Evolutionary conservation across 257 asterid species (phyloP).

Genomic region (Plantago ovata): DNA sequence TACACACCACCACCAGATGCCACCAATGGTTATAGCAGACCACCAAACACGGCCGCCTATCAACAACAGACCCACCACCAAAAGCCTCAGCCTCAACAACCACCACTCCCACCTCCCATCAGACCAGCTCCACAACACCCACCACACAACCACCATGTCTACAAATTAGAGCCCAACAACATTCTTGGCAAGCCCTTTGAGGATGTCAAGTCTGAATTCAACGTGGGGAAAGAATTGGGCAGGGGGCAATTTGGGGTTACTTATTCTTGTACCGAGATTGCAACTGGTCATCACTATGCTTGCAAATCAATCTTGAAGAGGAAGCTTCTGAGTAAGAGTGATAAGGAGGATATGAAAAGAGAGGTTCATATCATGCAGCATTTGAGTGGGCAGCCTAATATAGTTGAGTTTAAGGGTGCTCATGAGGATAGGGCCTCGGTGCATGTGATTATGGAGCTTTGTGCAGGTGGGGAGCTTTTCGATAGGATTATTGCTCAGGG

Average conservation of each 20-base stretch:
- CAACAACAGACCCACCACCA: slow-evolving; percentile 23
- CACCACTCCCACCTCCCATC: slow-evolving; percentile 20
- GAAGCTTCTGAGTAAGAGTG: slow-evolving; percentile 59
- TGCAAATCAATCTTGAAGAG: slow-evolving; percentile 62
- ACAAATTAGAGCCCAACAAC: slow-evolving; percentile 45
- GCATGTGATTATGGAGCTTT: slow-evolving; percentile 65
- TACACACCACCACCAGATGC: too few relatives aligned
- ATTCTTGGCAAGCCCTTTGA: slow-evolving; percentile 63
- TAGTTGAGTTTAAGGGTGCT: slow-evolving; percentile 65
- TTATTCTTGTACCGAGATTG: slow-evolving; percentile 46
- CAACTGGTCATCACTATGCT: slow-evolving; percentile 44
- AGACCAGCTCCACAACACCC: slow-evolving; percentile 25
- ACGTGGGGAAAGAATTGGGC: slow-evolving; percentile 57
- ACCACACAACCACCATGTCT: slow-evolving; percentile 25
- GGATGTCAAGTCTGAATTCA: slow-evolving; percentile 43
- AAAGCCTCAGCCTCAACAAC: slow-evolving; percentile 11
- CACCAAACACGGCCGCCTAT: slow-evolving; percentile 21
- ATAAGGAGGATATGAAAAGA: slow-evolving; percentile 66
- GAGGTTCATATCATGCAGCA: slow-evolving; percentile 73
- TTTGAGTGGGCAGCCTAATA: slow-evolving; percentile 66
- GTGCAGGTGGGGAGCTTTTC: slow-evolving; percentile 66
- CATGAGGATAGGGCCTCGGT: slow-evolving; percentile 57
- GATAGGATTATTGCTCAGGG: slow-evolving; percentile 67
- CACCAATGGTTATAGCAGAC: slow-evolving; percentile 40
- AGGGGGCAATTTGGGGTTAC: slow-evolving; percentile 75